These are phyloP conservation scores for Ogataea pini DNA, from an alignment of 805 yeast genomes.

Conservation along the genomic window DNA sequence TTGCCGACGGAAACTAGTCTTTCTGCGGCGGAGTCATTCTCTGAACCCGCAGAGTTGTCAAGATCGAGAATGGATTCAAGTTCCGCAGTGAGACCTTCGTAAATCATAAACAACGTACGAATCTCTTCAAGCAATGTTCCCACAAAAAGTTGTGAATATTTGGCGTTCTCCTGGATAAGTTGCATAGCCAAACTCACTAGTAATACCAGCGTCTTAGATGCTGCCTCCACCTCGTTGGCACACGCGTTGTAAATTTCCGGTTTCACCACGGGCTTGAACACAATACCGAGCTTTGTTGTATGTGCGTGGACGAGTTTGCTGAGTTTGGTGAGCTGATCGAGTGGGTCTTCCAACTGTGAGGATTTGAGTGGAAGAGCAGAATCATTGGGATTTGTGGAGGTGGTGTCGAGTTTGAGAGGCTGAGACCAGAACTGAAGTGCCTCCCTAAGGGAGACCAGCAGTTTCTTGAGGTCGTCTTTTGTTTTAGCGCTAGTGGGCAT, in stretches of 20 bases:
- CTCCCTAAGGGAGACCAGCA: slow-evolving; percentile 22
- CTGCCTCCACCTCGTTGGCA: slow-evolving; percentile 46
- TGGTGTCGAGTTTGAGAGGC: slow-evolving; percentile 9
- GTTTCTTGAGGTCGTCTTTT: slow-evolving; percentile 18
- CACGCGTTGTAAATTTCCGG: slow-evolving; percentile 46
- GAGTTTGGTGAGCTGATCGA: slow-evolving; percentile 60
- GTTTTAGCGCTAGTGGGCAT: slow-evolving; percentile 13
- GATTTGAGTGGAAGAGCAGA: slow-evolving; percentile 15
- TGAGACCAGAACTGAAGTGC: slow-evolving; percentile 23
- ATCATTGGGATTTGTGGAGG: background rate
- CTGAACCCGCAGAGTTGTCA: slow-evolving; percentile 6
- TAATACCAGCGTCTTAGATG: slow-evolving; percentile 45
- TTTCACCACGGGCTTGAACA: slow-evolving; percentile 60
- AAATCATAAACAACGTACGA: slow-evolving; percentile 16
- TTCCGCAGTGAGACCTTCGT: slow-evolving; percentile 23
- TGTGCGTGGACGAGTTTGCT: slow-evolving; percentile 67
- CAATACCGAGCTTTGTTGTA: slow-evolving; percentile 72
- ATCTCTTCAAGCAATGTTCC: slow-evolving; percentile 33
- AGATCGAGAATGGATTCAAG: slow-evolving; percentile 16
- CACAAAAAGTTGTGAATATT: slow-evolving; percentile 34
- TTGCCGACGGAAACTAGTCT: slow-evolving; percentile 64
- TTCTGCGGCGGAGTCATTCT: slow-evolving; percentile 33
- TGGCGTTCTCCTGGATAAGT: slow-evolving; percentile 38
- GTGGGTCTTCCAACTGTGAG: slow-evolving; percentile 42
- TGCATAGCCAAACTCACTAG: slow-evolving; percentile 47